Base-by-base conservation (phyloP, 1,284 basidiomycete genomes). In the Pseudozyma hubeiensis region DNA sequence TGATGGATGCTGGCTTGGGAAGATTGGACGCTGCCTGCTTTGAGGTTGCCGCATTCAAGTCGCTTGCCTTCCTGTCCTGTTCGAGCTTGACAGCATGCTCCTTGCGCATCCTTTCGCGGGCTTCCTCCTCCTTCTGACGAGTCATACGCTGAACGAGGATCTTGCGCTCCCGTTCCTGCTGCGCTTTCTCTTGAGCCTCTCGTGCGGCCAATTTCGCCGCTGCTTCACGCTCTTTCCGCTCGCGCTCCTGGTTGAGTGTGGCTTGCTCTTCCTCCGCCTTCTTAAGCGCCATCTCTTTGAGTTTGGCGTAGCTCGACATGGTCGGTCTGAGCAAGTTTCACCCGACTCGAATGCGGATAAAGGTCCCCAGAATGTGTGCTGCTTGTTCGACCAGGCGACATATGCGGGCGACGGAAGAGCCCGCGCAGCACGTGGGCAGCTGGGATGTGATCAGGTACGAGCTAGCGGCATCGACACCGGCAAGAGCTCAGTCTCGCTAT, bases 261-360 rank as follows among this genome's bases (percentile, higher is more conserved):
- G 63, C 67, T 31, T 67, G 66, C 54, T 64, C 64, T 48, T 63
- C 64, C 41, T 71, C 64, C 34, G 53, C 56, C 57, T 65, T 70
- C 47, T 56, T 60, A 24, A 70, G 60, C 7, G 72, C 72, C 53
- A 75, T 58, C 54, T 75, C 56, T 17, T 67, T 70, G 41, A 75
- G 67, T 31, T 64, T 37, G 13, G 67, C 67, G 44, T 70, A 75
- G 61, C 67, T 75, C 50, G 62, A 66, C 72, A 75, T 75, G 9
- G 17, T 41, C 29, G 35, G 11, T 17, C 9, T 13, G 16, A 31
- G 16, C 3, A 11, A 24, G 24, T 24, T 24, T 24, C 4, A 24
- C 24, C 24, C 24, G 24, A 24, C 24, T 24, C 4, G 24, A 24
- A 24, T 24, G 24, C 24, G 24, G 24, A 24, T 24, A 4, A 4